phyloP scores from a whole-genome alignment of 1,284 basidiomycete genomes.

The Leccinum huronense region DNA sequence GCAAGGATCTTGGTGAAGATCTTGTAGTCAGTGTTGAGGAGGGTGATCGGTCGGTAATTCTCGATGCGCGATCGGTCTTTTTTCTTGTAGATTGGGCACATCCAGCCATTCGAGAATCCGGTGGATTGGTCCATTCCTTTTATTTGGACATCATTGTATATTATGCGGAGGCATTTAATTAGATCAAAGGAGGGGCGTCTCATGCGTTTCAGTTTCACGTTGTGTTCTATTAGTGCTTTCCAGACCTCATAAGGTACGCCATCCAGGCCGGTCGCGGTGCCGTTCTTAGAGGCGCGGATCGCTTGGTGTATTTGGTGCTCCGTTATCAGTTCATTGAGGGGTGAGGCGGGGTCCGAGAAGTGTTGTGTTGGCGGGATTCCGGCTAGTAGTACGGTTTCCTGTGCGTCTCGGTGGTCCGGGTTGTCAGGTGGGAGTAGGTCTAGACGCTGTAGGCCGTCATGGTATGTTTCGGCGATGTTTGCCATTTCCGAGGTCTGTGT shows the following conservation, averaged over 20 bases:
- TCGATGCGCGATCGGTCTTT: slow-evolving; percentile 6
- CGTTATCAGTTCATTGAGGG: background rate
- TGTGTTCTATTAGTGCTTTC: background rate
- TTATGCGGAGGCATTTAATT: accelerated
- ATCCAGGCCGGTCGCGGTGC: background rate
- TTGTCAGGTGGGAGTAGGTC: background rate
- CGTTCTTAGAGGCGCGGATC: background rate
- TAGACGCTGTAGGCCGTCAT: background rate
- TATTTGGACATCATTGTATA: slow-evolving; percentile 12
- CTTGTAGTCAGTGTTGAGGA: slow-evolving; percentile 19
- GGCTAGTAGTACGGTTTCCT: background rate
- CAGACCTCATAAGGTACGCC: background rate
- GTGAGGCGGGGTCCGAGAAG: background rate
- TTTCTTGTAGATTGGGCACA: slow-evolving; percentile 16
- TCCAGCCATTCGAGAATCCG: background rate
- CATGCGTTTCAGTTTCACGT: background rate
- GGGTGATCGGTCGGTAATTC: slow-evolving; percentile 14
- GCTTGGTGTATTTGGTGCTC: background rate
- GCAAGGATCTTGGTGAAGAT: slow-evolving; percentile 6
- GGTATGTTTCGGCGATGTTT: background rate
- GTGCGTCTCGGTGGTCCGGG: background rate
- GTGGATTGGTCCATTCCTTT: background rate
- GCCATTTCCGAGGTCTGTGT: background rate
- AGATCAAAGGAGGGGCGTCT: background rate
- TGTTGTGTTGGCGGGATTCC: background rate